Conservation (phyloP, 2,329 filamentous ascomycete genomes). For the Ophiostoma piceae region DNA sequence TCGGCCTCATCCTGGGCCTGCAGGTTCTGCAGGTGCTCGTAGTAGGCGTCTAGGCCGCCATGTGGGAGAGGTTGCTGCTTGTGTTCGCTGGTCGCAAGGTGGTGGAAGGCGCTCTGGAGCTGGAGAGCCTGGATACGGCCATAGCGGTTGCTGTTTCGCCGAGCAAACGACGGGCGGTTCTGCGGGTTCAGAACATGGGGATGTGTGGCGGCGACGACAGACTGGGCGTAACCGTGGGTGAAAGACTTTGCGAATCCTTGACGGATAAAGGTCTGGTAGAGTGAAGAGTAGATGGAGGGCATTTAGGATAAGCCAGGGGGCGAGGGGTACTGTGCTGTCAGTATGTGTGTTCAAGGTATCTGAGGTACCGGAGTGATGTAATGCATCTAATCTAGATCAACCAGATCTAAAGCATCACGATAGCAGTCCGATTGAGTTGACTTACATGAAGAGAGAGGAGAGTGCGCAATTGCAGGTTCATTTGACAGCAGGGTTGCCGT, state of each 20-base stretch:
- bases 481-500: slow-evolving; percentile 82
- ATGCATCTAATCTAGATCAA: no score
- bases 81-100: slow-evolving; percentile 52
- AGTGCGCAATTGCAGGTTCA: slow-evolving; percentile 83
- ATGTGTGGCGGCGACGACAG: slow-evolving; percentile 90
- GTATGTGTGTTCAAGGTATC: neutral
- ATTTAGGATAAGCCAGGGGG: slow-evolving; percentile 78
- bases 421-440: slow-evolving; percentile 24
- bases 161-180: slow-evolving; percentile 58
- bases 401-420: neutral
- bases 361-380: no score
- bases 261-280: slow-evolving; percentile 82
- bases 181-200: slow-evolving; percentile 69
- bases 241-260: slow-evolving; percentile 96
- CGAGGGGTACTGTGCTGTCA: slow-evolving; percentile 45
- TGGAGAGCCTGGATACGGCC: slow-evolving; percentile 56
- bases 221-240: slow-evolving; percentile 96
- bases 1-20: slow-evolving; percentile 62
- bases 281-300: slow-evolving; percentile 65
- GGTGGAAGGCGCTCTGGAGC: slow-evolving; percentile 73
- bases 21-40: slow-evolving; percentile 79
- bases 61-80: slow-evolving; percentile 48
- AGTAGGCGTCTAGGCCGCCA: slow-evolving; percentile 80
- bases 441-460: slow-evolving; percentile 60
- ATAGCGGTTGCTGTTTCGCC: slow-evolving; percentile 51